These are phyloP conservation scores for Ocimum tenuiflorum DNA, from an alignment of 257 asterid genomes.

Conservation along the genomic window DNA sequence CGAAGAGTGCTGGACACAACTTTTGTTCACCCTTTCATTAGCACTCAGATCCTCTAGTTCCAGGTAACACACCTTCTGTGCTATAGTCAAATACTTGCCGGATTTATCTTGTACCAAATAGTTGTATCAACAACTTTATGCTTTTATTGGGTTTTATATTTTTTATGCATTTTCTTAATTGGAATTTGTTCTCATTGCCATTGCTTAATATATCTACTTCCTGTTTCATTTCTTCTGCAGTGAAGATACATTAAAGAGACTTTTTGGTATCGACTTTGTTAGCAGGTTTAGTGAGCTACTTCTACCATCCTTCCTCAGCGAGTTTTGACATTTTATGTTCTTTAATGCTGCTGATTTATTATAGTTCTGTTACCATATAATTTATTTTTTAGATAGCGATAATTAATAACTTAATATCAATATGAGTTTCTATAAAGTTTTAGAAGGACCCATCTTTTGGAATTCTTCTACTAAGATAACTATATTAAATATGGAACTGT, in stretches of 20 bases:
- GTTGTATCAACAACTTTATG: neutral
- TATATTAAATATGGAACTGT: neutral
- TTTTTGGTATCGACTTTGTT: slow-evolving; percentile 78
- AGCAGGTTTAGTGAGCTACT: slow-evolving; percentile 59
- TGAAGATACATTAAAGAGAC: slow-evolving; percentile 62
- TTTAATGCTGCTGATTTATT: neutral
- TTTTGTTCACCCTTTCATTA: slow-evolving; percentile 76
- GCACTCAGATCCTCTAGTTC: slow-evolving; percentile 54
- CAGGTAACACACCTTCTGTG: slow-evolving; percentile 43
- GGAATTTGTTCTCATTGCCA: neutral
- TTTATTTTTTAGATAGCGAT: neutral
- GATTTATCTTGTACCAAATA: slow-evolving; percentile 5
- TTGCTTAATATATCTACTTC: slow-evolving; percentile 7
- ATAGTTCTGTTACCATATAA: neutral
- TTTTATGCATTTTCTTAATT: neutral
- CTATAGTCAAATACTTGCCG: neutral
- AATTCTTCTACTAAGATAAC: neutral
- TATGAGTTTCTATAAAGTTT: neutral
- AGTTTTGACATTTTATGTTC: slow-evolving; percentile 13
- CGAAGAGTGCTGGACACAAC: slow-evolving; percentile 99
- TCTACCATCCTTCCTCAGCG: neutral
- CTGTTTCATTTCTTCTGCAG: slow-evolving; percentile 40
- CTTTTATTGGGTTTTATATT: too few species aligned
- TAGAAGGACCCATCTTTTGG: neutral
- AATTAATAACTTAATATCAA: neutral